Evolutionary conservation across 2,329 filamentous ascomycete species (phyloP).

Genomic region (Canariomyces notabilis): DNA sequence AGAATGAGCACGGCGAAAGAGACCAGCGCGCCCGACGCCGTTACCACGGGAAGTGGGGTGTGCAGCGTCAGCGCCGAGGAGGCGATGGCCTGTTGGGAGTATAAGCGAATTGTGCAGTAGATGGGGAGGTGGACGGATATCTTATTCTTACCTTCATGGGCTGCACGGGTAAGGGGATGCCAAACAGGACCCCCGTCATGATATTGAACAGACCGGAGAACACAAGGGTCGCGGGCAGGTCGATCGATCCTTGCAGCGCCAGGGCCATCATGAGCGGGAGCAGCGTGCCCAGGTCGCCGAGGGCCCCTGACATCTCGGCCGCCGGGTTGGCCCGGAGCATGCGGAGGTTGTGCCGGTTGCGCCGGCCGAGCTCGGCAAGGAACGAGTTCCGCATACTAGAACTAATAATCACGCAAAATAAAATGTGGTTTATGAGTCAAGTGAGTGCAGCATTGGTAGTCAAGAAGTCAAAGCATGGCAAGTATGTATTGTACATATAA

Average conservation of each 20-base stretch:
- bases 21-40: conserved; percentile 81
- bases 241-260: conserved; percentile 70
- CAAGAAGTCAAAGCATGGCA: too few species aligned
- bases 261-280: conserved; percentile 86
- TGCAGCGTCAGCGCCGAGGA: conserved; percentile 74
- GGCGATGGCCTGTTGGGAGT: conserved; percentile 63
- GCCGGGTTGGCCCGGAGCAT: conserved; percentile 44
- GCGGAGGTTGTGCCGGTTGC: conserved; percentile 44
- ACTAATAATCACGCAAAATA: too few species aligned
- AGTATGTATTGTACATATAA: too few species aligned
- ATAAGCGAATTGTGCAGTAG: too few species aligned
- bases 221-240: conserved; percentile 76
- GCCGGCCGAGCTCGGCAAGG: conserved; percentile 24
- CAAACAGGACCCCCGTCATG: conserved; percentile 73
- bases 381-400: conserved; percentile 12
- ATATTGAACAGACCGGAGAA: conserved; percentile 88
- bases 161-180: conserved; percentile 85
- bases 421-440: too few species aligned
- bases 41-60: conserved; percentile 64
- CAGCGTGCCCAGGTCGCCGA: conserved; percentile 83
- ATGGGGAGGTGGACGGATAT: too few species aligned
- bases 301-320: conserved; percentile 79
- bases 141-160: conserved; percentile 65
- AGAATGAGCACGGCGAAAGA: conserved; percentile 68
- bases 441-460: too few species aligned